Evolutionary conservation across 495 filamentous ascomycete species (phyloP).

Genomic region (Chaetomium fimeti): DNA sequence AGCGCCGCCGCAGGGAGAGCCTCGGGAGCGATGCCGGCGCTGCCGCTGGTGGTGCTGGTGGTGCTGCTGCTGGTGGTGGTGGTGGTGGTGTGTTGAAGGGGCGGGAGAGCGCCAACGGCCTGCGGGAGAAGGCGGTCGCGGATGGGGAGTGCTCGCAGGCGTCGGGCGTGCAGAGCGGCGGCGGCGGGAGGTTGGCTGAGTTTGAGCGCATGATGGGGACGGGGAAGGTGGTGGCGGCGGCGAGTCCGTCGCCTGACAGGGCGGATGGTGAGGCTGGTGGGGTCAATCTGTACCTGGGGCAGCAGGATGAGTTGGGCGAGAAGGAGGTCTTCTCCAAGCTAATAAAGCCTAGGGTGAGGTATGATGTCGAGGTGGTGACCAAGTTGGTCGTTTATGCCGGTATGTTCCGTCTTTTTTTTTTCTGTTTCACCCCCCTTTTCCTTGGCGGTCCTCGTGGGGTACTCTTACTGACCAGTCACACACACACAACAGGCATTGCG

Average conservation of each 20-base stretch:
- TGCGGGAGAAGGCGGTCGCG: conserved; percentile 28
- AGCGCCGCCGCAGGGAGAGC: conserved; percentile 76
- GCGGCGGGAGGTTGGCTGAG: conserved; percentile 47
- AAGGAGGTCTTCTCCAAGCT: conserved; percentile 81
- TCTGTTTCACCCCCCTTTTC: neutral
- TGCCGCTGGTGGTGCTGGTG: conserved; percentile 6
- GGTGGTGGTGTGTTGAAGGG: conserved; percentile 16
- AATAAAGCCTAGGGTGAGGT: conserved; percentile 83
- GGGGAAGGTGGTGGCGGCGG: conserved; percentile 46
- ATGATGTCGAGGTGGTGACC: conserved; percentile 96
- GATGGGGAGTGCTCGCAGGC: conserved; percentile 30
- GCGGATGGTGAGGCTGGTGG: conserved; percentile 26
- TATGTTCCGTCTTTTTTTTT: conserved; percentile 36
- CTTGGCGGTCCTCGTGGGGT: neutral
- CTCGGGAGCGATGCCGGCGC: conserved; percentile 37
- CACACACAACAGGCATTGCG: conserved; percentile 62
- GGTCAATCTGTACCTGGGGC: conserved; percentile 39
- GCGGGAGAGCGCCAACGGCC: conserved; percentile 30
- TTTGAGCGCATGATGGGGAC: conserved; percentile 72
- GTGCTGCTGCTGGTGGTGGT: neutral
- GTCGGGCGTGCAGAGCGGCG: conserved; percentile 34
- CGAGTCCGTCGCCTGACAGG: conserved; percentile 8
- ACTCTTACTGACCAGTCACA: neutral
- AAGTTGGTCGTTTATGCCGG: conserved; percentile 94
- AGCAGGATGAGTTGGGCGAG: conserved; percentile 58